Conservation (phyloP, 768 basidiomycete genomes). For the Lactifluus subvellereus region DNA sequence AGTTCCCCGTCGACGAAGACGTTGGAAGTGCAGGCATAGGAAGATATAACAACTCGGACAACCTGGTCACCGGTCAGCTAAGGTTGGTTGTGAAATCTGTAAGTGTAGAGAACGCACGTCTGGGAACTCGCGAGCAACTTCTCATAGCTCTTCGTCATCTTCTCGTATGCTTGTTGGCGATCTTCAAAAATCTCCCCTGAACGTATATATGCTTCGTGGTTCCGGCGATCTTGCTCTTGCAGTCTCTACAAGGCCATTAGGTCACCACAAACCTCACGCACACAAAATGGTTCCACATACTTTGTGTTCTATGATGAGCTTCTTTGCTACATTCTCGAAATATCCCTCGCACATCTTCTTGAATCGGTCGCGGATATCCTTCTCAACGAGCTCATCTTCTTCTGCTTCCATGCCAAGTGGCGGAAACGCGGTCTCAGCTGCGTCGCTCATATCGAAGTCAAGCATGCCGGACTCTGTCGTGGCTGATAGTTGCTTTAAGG, state of each 20-base stretch:
- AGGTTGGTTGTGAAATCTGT: background rate
- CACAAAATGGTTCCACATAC: conserved; percentile 37
- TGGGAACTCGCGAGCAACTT: conserved; percentile 85
- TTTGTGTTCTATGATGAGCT: conserved; percentile 86
- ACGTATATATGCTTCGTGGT: conserved; percentile 98
- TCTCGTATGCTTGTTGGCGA: conserved; percentile 97
- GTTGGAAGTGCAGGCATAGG: conserved; percentile 81
- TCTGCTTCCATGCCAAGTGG: conserved; percentile 36
- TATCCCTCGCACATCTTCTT: conserved; percentile 91
- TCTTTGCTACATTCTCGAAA: conserved; percentile 87
- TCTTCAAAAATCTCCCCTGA: conserved; percentile 99
- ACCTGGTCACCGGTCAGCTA: conserved; percentile 36
- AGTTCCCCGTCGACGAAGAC: conserved; percentile 71
- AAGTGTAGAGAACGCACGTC: conserved; percentile 44
- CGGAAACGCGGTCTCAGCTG: conserved; percentile 35
- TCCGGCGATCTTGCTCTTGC: conserved; percentile 93
- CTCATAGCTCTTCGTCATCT: conserved; percentile 95
- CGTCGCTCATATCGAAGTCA: conserved; percentile 33
- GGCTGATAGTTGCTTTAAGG: conserved; percentile 53
- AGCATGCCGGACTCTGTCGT: conserved; percentile 52
- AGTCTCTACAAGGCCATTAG: conserved; percentile 52
- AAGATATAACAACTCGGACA: conserved; percentile 87
- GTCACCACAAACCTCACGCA: background rate
- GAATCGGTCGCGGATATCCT: conserved; percentile 82
- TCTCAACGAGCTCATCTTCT: conserved; percentile 74